phyloP scores from a whole-genome alignment of 208 protist species.

The Acanthamoeba lugdunensis region DNA sequence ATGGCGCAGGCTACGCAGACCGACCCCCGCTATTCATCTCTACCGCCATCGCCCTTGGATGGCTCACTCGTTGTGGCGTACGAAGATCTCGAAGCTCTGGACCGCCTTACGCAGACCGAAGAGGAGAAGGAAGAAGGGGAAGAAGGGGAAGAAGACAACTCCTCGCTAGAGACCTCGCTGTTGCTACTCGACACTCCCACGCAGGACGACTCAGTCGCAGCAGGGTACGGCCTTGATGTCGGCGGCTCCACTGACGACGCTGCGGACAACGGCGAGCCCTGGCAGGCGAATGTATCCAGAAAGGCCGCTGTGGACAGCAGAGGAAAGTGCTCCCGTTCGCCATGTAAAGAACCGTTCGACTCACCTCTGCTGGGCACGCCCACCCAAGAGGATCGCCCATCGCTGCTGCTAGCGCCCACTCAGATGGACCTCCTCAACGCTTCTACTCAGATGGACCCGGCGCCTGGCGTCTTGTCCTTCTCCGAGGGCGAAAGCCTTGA shows the following conservation, averaged over 20 bases:
- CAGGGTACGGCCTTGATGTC: no score
- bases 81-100: not conserved
- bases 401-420: not conserved
- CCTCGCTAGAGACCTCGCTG: not conserved
- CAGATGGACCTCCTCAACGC: not conserved
- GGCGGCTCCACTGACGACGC: no score
- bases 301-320: not conserved
- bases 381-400: not conserved
- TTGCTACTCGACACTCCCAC: constrained; percentile 7
- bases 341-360: not conserved
- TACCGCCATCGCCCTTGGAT: not conserved
- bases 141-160: not conserved
- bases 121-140: not conserved
- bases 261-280: no score
- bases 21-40: not conserved
- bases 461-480: not conserved
- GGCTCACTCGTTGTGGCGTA: not conserved
- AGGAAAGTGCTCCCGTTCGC: not conserved
- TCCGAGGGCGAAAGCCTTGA: not conserved
- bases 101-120: not conserved
- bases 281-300: no score
- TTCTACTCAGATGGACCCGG: not conserved
- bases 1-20: not conserved
- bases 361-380: not conserved
- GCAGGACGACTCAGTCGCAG: not conserved